These are phyloP conservation scores for Sphaerulina populicola DNA, from an alignment of 2,329 filamentous ascomycete genomes.

Conservation along the genomic window DNA sequence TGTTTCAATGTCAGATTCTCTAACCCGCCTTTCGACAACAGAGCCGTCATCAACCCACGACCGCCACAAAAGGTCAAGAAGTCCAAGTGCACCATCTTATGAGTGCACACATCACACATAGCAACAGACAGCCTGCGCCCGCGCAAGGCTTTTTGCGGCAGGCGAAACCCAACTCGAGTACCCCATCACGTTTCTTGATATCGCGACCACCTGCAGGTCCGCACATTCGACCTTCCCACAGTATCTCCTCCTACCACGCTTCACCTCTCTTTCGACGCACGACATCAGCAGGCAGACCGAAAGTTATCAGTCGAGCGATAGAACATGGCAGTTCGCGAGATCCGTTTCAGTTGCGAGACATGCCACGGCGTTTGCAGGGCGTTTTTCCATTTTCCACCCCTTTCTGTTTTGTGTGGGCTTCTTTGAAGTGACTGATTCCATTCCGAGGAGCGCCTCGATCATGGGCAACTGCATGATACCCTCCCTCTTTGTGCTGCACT, in stretches of 20 bases:
- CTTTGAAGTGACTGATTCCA: background rate
- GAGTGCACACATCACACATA: slow-evolving; percentile 11
- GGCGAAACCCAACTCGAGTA: slow-evolving; percentile 1
- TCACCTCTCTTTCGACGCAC: background rate
- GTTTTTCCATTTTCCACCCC: background rate
- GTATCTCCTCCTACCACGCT: background rate
- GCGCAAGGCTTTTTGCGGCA: slow-evolving; percentile 9
- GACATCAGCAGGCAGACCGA: slow-evolving; percentile 7
- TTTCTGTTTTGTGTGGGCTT: slow-evolving; percentile 1
- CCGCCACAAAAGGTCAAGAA: slow-evolving; percentile 54
- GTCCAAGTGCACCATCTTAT: slow-evolving; percentile 63
- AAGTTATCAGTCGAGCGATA: slow-evolving; percentile 3
- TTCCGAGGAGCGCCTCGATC: background rate
- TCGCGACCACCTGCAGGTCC: slow-evolving; percentile 3
- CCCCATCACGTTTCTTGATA: slow-evolving; percentile 5
- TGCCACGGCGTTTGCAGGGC: slow-evolving; percentile 4
- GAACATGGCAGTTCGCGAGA: slow-evolving; percentile 5
- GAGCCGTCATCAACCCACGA: slow-evolving; percentile 63
- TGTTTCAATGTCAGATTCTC: background rate
- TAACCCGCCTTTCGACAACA: slow-evolving; percentile 31
- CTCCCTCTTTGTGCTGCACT: slow-evolving; percentile 1
- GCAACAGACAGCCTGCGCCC: background rate
- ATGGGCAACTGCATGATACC: background rate
- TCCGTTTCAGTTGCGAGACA: slow-evolving; percentile 5
- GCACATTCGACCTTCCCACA: background rate